Percentiles rank a stretch among this genome's conserved stretches.
Evolutionary conservation across 139 green algal species (phyloP).

Genomic region (Auxenochlorella pyrenoidosa): DNA sequence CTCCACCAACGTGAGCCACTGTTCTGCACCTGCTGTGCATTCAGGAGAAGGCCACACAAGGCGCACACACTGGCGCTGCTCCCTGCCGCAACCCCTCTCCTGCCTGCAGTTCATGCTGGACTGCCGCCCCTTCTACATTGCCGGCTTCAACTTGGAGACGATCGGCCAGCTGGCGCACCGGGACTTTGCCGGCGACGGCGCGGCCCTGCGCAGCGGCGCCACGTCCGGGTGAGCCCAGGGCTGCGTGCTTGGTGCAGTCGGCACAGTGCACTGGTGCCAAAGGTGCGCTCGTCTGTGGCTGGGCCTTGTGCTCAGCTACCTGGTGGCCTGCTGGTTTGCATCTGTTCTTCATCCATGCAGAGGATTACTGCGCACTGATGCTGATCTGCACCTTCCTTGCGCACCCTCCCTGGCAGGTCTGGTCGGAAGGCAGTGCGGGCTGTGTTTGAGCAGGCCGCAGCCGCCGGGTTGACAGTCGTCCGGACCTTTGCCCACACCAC

Average conservation of each 20-base stretch:
- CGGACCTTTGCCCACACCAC: conserved; percentile 77
- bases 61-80: no score
- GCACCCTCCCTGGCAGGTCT: neutral
- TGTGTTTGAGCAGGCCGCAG: conserved; percentile 48
- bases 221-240: no score
- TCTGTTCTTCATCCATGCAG: no score
- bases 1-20: no score
- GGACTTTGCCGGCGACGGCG: no score
- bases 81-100: no score
- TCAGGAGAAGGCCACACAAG: no score
- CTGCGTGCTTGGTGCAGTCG: no score
- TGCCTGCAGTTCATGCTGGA: conserved; percentile 58
- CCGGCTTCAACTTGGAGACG: conserved; percentile 70
- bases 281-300: neutral
- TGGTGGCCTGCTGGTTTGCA: neutral
- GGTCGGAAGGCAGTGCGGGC: conserved; percentile 41
- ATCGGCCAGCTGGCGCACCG: no score
- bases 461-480: conserved; percentile 67
- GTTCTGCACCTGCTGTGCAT: no score
- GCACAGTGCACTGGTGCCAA: no score
- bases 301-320: neutral
- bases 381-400: neutral
- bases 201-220: no score
- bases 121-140: conserved; percentile 67
- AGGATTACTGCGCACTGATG: neutral